Conservation (phyloP, 2,329 filamentous ascomycete species). For the Paracamarosporium sp. region DNA sequence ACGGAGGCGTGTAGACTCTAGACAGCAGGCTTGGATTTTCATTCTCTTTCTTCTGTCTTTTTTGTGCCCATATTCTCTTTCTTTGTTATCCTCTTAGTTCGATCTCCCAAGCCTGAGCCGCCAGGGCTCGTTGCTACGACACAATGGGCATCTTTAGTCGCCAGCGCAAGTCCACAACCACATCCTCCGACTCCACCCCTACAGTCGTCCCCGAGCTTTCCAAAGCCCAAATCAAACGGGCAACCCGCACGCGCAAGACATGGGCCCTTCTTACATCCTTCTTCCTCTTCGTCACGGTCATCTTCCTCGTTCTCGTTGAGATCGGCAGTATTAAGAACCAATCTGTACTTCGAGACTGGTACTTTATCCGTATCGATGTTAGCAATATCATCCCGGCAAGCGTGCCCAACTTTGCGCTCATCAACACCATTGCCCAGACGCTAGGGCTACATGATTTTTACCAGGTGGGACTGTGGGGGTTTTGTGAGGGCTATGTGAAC, state of each 20-base stretch:
- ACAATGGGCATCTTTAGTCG: slow-evolving; percentile 34
- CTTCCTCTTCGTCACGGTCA: slow-evolving; percentile 74
- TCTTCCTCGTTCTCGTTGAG: slow-evolving; percentile 82
- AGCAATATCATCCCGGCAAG: slow-evolving; percentile 79
- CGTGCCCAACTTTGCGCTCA: slow-evolving; percentile 74
- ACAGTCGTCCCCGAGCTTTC: slow-evolving; percentile 36
- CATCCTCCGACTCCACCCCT: slow-evolving; percentile 22
- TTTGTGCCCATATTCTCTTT: slow-evolving; percentile 2
- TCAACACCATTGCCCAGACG: slow-evolving; percentile 86
- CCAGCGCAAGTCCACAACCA: slow-evolving; percentile 18
- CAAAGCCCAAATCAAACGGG: slow-evolving; percentile 46
- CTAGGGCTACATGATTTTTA: slow-evolving; percentile 94
- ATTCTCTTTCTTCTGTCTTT: slow-evolving; percentile 10
- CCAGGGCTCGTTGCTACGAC: slow-evolving; percentile 8
- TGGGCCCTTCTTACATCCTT: slow-evolving; percentile 71
- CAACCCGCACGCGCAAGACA: slow-evolving; percentile 59
- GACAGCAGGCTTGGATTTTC: background rate
- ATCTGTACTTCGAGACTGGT: slow-evolving; percentile 71
- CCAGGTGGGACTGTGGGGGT: slow-evolving; percentile 89
- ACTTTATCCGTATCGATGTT: slow-evolving; percentile 85
- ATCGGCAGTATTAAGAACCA: slow-evolving; percentile 75
- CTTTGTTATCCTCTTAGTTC: background rate
- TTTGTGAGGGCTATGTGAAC: slow-evolving; percentile 82
- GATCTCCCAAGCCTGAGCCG: background rate
- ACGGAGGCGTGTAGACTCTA: slow-evolving; percentile 8